Conservation (phyloP, 768 basidiomycete genomes). For the Lanmaoa rubissima region DNA sequence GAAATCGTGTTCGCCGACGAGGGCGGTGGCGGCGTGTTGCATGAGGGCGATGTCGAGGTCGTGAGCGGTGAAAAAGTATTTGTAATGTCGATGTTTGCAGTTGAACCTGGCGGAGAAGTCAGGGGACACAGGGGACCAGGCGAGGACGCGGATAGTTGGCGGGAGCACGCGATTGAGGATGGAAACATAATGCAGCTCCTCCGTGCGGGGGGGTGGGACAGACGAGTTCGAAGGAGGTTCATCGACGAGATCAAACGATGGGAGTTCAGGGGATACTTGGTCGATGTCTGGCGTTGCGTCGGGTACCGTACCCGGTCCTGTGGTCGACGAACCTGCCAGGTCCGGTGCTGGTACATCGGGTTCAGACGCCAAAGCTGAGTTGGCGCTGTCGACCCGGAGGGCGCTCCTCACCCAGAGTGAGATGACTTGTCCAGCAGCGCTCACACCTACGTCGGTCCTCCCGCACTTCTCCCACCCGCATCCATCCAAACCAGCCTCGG, state of each 20-base stretch:
- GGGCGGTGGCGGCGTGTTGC: constrained; percentile 64
- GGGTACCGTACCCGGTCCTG: not conserved
- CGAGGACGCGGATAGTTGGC: constrained; percentile 82
- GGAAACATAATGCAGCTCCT: constrained; percentile 73
- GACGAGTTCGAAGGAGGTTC: constrained; percentile 38
- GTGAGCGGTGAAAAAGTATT: constrained; percentile 85
- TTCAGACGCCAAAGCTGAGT: not conserved
- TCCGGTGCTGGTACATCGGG: constrained; percentile 10
- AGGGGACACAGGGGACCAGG: constrained; percentile 86
- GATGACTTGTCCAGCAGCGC: constrained; percentile 90
- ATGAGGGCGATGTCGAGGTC: constrained; percentile 71
- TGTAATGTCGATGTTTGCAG: constrained; percentile 90
- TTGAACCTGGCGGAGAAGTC: constrained; percentile 87
- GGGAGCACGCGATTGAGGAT: constrained; percentile 89
- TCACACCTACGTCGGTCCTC: constrained; percentile 93
- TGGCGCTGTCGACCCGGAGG: constrained; percentile 27
- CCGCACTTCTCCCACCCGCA: constrained; percentile 93
- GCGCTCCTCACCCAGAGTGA: constrained; percentile 88
- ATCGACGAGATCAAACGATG: constrained; percentile 36
- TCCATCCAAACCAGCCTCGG: constrained; percentile 70
- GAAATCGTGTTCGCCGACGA: constrained; percentile 93
- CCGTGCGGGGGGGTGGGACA: constrained; percentile 24
- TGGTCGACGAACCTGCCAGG: not conserved
- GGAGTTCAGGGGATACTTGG: constrained; percentile 8
- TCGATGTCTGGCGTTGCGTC: constrained; percentile 5